Evolutionary conservation across 176 grass and related monocot genomes (phyloP).

Genomic region (Puya raimondii): DNA sequence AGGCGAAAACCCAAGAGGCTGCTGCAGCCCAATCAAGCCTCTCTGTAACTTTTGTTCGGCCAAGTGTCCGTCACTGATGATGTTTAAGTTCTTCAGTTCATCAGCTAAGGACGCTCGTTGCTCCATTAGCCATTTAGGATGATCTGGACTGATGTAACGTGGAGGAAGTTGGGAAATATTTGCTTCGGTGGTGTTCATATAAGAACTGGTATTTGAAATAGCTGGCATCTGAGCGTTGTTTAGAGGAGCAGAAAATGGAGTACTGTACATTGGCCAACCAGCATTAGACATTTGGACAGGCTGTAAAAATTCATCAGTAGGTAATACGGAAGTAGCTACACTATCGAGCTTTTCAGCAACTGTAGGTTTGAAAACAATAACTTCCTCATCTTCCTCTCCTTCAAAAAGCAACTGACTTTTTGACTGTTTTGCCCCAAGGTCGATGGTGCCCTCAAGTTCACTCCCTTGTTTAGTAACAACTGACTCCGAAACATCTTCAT

Average conservation of each 20-base stretch:
- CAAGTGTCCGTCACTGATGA: slow-evolving; percentile 44
- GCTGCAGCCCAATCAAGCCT: slow-evolving; percentile 32
- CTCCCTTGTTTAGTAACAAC: slow-evolving; percentile 18
- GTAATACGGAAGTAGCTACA: slow-evolving; percentile 13
- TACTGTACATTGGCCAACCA: slow-evolving; percentile 21
- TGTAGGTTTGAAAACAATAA: slow-evolving; percentile 73
- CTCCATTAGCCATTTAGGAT: slow-evolving; percentile 34
- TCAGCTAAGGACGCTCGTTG: slow-evolving; percentile 38
- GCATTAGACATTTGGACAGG: slow-evolving; percentile 25
- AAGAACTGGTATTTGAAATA: slow-evolving; percentile 25
- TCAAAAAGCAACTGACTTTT: slow-evolving; percentile 35
- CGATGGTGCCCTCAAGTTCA: slow-evolving; percentile 9
- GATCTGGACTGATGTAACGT: slow-evolving; percentile 20
- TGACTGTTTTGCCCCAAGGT: slow-evolving; percentile 20
- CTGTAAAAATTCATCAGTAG: slow-evolving; percentile 18
- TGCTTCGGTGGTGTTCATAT: slow-evolving; percentile 2
- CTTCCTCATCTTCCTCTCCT: slow-evolving; percentile 87
- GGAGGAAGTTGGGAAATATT: slow-evolving; percentile 25
- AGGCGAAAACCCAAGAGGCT: slow-evolving; percentile 26
- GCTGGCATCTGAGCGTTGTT: slow-evolving; percentile 26
- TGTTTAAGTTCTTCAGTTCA: slow-evolving; percentile 45
- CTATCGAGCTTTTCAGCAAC: slow-evolving; percentile 34
- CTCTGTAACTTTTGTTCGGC: slow-evolving; percentile 36
- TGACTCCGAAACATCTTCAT: slow-evolving; percentile 8
- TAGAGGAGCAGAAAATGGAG: slow-evolving; percentile 29